phyloP scores from a whole-genome alignment of 768 basidiomycete species.

The Agaricus subrufescens region DNA sequence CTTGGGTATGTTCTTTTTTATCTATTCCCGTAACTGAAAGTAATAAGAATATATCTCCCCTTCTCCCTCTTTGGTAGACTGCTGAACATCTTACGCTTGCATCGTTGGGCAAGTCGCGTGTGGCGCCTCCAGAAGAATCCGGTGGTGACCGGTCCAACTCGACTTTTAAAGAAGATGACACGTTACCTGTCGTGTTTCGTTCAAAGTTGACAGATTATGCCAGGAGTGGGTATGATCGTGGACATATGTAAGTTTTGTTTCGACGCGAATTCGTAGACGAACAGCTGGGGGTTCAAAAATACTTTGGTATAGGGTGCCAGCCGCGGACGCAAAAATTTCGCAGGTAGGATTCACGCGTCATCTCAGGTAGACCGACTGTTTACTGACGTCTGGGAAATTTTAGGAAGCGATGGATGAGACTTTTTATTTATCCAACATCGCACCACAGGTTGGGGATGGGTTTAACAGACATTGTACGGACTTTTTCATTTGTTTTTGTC shows the following conservation, averaged over 20 bases:
- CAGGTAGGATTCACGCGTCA: slow-evolving; percentile 42
- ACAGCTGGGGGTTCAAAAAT: neutral
- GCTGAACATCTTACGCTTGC: slow-evolving; percentile 90
- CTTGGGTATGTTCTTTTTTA: slow-evolving; percentile 63
- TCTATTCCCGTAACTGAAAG: neutral
- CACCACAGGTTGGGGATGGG: slow-evolving; percentile 95
- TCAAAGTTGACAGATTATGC: slow-evolving; percentile 88
- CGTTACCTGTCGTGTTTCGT: slow-evolving; percentile 72
- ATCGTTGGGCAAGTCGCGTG: slow-evolving; percentile 42
- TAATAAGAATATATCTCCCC: too few species aligned
- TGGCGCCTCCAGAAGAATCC: slow-evolving; percentile 22
- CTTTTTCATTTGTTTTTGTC: neutral
- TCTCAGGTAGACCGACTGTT: neutral
- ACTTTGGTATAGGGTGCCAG: slow-evolving; percentile 68
- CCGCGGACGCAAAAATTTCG: slow-evolving; percentile 90
- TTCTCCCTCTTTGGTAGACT: slow-evolving; percentile 48
- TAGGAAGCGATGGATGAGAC: slow-evolving; percentile 95
- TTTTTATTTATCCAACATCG: slow-evolving; percentile 91
- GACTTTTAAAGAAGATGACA: slow-evolving; percentile 78
- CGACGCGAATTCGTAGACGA: neutral
- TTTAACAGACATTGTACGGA: slow-evolving; percentile 93
- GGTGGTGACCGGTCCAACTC: slow-evolving; percentile 73
- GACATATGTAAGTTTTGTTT: slow-evolving; percentile 73
- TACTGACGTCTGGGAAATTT: neutral
- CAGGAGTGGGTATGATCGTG: slow-evolving; percentile 90